Base-by-base conservation (phyloP, 2,329 filamentous ascomycete genomes). In the Fragosphaeria purpurea region DNA sequence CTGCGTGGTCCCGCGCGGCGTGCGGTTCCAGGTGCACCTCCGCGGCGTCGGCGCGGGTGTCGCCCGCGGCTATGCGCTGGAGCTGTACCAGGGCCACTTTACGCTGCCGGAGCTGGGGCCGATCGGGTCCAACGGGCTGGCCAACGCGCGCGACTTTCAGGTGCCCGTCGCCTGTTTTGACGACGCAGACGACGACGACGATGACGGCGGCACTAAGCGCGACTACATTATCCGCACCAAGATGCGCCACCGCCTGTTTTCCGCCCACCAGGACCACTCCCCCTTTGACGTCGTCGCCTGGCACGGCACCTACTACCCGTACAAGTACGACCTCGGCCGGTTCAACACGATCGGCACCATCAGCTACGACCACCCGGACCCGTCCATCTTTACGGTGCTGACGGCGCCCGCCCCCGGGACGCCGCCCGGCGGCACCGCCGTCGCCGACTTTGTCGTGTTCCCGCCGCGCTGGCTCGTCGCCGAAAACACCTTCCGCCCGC, bases 281-380 rank as follows among this genome's bases (percentile, higher is more conserved):
- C 85, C 86, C 0, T 90, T 88, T 59, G 85, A 90, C 58, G 79
- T 90, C 0, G 85, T 88, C 4, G 84, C 82, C 4, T 90, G 85
- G 85, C 85, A 90, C 61, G 86, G 86, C 43, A 85, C 80, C 55
- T 89, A 88, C 67, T 84, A 85, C 54, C 86, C 86, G 0, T 88
- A 81, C 75, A 90, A 90, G 67, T 90, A 90, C 68, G 86, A 89
- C 59, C 74, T 90, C 1, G 83, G 82, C 32, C 79, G 84, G 35
- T 90, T 88, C 73, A 85, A 83, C 67, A 80, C 79, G 42, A 81
- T 90, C 43, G 86, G 85, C 22, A 80, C 75, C 50, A 80, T 87
- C 56, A 84, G 80, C 7, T 87, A 79, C 61, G 86, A 90, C 63
- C 86, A 90, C 61, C 85, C 85, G 1, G 86, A 90, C 61, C 86